Evolutionary conservation across 2,329 filamentous ascomycete species (phyloP), one percentile per base, ranked within the genome.

Genomic region (Lachnellula hyalina): DNA sequence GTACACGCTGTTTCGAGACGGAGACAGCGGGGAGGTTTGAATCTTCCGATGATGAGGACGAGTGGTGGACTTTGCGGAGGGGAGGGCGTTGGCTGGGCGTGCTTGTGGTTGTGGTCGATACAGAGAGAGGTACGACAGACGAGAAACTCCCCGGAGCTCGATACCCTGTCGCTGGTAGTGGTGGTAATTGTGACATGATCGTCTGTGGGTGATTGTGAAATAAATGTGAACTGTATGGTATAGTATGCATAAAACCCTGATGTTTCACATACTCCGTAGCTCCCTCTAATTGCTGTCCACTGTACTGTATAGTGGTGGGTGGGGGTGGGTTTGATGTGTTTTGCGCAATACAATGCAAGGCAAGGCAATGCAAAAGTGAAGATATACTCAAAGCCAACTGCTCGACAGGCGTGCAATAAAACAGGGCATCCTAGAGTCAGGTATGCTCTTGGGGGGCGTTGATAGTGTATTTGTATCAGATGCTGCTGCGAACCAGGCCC

Each of bases 1-100:
- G 57, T 63, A 67, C 56, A 71, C 78, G 75, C 25, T 74, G 68
- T 70, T 78, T 83, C 64, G 71, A 63, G 60, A 80, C 67, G 60
- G 70, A 72, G 52, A 80, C 71, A 36, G 74, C 72, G 52, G 80
- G 72, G 38, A 74, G 69, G 14, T 67, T 63, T 41, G 61, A 54
- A 25, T 78, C 76, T 52, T 79, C 77, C 62, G 70, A 74, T 32
- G 73, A 72, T 1, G 75, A 73, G 36, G 77, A 75, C 25, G 25
- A 25, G 51, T 77, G 77, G 54, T 21, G 19, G 19, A 77, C 74
- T 52, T 73, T 70, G 34, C 71, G 72, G 53, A 73, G 71, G 53
- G 70, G 66, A 50, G 74, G 72, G 54, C 72, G 70, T 45, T 72
- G 63, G 25, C 61, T 49, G 48, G 51, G 50, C 63, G 19, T 50